Conservation (phyloP, 148 eudicot species). For the Agrostemma githago region DNA sequence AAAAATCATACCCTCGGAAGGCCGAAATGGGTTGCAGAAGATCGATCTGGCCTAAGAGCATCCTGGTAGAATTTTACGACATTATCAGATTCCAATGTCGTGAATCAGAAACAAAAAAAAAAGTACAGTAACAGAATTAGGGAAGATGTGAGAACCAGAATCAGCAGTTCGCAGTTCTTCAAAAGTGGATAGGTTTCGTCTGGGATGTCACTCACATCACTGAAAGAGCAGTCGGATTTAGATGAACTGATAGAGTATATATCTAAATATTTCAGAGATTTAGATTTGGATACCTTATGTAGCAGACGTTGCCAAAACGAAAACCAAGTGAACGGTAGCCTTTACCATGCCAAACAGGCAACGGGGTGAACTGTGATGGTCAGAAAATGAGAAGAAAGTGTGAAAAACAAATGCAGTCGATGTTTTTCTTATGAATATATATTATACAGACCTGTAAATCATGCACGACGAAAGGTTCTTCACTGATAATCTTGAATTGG, state of each 20-base stretch:
- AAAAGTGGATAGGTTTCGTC: slow-evolving; percentile 90
- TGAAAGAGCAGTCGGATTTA: slow-evolving; percentile 34
- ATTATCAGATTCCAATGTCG: slow-evolving; percentile 10
- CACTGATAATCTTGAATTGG: slow-evolving; percentile 75
- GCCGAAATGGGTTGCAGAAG: slow-evolving; percentile 97
- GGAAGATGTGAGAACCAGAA: slow-evolving; percentile 45
- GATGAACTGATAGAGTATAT: not conserved
- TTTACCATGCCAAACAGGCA: slow-evolving; percentile 97
- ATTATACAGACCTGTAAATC: slow-evolving; percentile 70
- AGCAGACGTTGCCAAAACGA: slow-evolving; percentile 85
- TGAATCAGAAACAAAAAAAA: not conserved
- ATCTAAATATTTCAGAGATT: not conserved
- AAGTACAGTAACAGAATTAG: not conserved
- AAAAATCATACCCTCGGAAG: slow-evolving; percentile 67
- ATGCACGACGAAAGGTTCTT: slow-evolving; percentile 72
- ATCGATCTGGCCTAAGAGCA: slow-evolving; percentile 87
- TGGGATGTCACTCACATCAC: slow-evolving; percentile 97
- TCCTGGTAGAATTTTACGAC: slow-evolving; percentile 42
- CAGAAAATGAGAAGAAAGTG: not conserved
- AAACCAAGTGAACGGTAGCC: slow-evolving; percentile 90
- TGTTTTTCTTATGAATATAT: no score
- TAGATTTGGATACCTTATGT: slow-evolving; percentile 64
- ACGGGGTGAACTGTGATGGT: slow-evolving; percentile 65
- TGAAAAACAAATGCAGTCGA: not conserved
- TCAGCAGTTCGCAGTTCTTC: slow-evolving; percentile 77